These are phyloP conservation scores for Hysterangium stoloniferum DNA, from an alignment of 768 basidiomycete genomes.

Conservation along the genomic window DNA sequence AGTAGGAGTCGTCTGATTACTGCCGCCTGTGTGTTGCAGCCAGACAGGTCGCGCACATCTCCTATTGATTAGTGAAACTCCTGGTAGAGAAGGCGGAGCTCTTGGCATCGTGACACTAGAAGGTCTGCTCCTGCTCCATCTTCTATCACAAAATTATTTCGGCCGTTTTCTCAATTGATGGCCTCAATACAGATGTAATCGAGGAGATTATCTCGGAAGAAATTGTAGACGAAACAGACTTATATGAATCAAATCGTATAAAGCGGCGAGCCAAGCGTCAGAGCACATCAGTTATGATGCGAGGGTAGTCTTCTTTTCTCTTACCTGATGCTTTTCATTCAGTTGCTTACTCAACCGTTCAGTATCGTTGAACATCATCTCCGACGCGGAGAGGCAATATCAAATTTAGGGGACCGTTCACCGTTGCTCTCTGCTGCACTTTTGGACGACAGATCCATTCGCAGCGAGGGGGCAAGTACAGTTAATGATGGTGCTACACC, in stretches of 20 bases:
- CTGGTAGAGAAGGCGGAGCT: conserved; percentile 75
- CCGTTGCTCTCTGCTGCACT: conserved; percentile 5
- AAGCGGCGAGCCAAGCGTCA: conserved; percentile 65
- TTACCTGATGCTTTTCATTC: neutral
- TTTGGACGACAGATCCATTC: conserved; percentile 3
- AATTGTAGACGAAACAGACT: conserved; percentile 92
- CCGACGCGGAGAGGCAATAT: conserved; percentile 3
- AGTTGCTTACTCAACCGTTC: neutral
- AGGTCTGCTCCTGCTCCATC: conserved; percentile 34
- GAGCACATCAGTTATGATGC: conserved; percentile 71
- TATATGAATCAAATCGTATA: conserved; percentile 79
- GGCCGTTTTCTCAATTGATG: neutral
- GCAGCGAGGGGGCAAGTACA: conserved; percentile 1
- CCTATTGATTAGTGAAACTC: conserved; percentile 74
- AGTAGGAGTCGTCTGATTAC: neutral
- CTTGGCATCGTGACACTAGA: conserved; percentile 89
- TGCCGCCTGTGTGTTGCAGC: conserved; percentile 29
- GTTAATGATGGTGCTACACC: conserved; percentile 10
- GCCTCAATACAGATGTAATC: neutral
- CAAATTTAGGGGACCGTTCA: conserved; percentile 7
- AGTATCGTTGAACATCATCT: conserved; percentile 9
- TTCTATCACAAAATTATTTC: neutral
- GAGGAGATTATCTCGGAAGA: conserved; percentile 94
- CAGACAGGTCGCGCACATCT: conserved; percentile 95
- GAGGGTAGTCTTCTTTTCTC: conserved; percentile 42